Base-by-base conservation (phyloP, 2,329 filamentous ascomycete species). In the Amauroascus niger region DNA sequence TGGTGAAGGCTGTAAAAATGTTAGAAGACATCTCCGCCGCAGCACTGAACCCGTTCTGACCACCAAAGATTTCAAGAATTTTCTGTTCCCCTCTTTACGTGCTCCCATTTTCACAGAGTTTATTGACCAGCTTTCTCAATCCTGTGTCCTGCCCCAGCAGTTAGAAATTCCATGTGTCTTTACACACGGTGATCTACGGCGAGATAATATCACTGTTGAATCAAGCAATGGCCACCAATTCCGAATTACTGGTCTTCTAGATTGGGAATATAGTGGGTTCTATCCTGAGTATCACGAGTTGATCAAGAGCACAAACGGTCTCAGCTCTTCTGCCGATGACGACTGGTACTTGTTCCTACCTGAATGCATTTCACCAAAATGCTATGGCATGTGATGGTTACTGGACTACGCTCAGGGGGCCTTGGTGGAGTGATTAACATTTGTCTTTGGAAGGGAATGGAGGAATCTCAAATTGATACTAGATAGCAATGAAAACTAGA, bases 181-280 rank as follows among this genome's bases (percentile, higher is more conserved):
- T 51, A 62, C 60, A 4, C 62, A 64, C 54, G 61, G 62, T 50
- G 60, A 65, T 39, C 33, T 65, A 9, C 57, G 61, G 20, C 60
- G 59, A 41, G 62, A 62, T 18, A 65, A 64, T 57, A 61, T 65
- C 40, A 58, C 53, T 22, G 61, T 64, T 22, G 35, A 61, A 35
- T 16, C 49, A 26, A 45, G 32, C 45, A 53, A 62, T 50, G 51
- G n/a, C n/a, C n/a, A 59, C 20, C 33, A 56, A 33, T 62, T 50
- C 32, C 30, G n/a, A 44, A 33, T 51, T 52, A 59, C 59, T 56
- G 60, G 62, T 13, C 54, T 63, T 20, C 53, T 64, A 55, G 61
- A 65, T 54, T 64, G 59, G 61, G 62, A 65, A 55, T n/a, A n/a
- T n/a, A n/a, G n/a, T n/a, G n/a, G n/a, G n/a, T 60, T 61, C 49